Conservation (phyloP, 768 basidiomycete genomes). For the Suillus decipiens region DNA sequence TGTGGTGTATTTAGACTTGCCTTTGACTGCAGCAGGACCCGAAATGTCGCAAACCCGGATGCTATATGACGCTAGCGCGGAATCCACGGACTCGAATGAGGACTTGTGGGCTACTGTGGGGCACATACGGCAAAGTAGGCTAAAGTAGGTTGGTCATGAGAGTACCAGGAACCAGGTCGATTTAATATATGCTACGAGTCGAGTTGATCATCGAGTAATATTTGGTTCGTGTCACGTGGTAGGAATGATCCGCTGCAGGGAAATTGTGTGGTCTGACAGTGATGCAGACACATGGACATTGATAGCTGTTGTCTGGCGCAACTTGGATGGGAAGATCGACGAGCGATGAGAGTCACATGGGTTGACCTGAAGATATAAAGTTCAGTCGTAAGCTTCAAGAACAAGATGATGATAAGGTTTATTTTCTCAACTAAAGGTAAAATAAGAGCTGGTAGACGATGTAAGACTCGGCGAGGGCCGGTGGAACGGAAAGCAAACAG, state of each 20-base stretch:
- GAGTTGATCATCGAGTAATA: background rate
- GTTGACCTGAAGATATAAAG: constrained; percentile 5
- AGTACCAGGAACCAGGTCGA: background rate
- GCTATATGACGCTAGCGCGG: background rate
- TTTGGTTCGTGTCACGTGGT: constrained; percentile 5
- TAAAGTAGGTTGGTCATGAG: background rate
- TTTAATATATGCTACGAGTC: background rate
- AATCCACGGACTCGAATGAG: background rate
- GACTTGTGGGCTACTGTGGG: constrained; percentile 1
- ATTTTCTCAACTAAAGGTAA: background rate
- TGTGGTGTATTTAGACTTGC: background rate
- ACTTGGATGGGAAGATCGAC: constrained; percentile 2
- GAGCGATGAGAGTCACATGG: background rate
- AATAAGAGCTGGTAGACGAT: background rate
- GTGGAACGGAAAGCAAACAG: background rate
- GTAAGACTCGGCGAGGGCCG: background rate
- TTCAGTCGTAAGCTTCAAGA: background rate
- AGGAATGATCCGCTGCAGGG: constrained; percentile 3
- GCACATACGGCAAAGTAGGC: background rate
- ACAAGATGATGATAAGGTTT: constrained; percentile 2
- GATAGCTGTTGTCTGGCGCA: background rate
- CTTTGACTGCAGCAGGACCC: background rate
- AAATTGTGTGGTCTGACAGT: background rate
- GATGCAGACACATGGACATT: background rate
- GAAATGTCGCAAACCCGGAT: background rate